Conservation (phyloP, 345 rosid genomes). For the Excoecaria cochinchinensis region DNA sequence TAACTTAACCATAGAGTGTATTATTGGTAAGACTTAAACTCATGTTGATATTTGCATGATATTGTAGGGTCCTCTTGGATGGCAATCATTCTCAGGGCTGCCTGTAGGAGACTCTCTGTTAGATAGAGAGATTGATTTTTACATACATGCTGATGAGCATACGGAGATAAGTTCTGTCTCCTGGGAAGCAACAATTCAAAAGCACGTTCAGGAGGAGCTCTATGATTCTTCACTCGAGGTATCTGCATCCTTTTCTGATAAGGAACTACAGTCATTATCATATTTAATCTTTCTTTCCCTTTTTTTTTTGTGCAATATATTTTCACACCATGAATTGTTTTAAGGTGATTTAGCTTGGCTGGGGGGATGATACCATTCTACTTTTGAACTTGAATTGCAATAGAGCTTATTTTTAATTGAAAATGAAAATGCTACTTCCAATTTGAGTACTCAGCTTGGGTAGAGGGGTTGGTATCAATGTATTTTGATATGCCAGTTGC, state of each 20-base stretch:
- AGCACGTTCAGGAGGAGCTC: constrained; percentile 85
- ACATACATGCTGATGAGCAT: constrained; percentile 57
- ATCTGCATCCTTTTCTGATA: constrained; percentile 10
- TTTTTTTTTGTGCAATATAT: not conserved
- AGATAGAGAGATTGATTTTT: constrained; percentile 65
- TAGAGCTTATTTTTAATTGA: not conserved
- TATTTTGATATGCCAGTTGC: constrained; percentile 6
- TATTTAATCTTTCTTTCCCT: not conserved
- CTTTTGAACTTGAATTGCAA: not conserved
- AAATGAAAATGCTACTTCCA: not conserved
- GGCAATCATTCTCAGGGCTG: constrained; percentile 76
- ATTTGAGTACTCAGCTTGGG: not conserved
- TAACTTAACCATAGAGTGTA: not conserved
- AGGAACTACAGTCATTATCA: not conserved
- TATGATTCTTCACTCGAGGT: constrained; percentile 75
- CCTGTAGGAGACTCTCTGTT: constrained; percentile 66
- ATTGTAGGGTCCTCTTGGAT: constrained; percentile 92
- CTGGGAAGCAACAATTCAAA: constrained; percentile 94
- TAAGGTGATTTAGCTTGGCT: not conserved
- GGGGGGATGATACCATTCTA: not conserved
- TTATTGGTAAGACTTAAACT: constrained; percentile 2
- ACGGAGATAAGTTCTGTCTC: constrained; percentile 69
- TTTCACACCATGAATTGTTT: not conserved
- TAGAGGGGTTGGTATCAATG: not conserved
- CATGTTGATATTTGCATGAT: constrained; percentile 19